A percentile compares a stretch with the other conserved stretches of the same genome.
These are phyloP conservation scores for Simplicillium sp. DNA, from an alignment of 2,329 filamentous ascomycete species.

Conservation along the genomic window DNA sequence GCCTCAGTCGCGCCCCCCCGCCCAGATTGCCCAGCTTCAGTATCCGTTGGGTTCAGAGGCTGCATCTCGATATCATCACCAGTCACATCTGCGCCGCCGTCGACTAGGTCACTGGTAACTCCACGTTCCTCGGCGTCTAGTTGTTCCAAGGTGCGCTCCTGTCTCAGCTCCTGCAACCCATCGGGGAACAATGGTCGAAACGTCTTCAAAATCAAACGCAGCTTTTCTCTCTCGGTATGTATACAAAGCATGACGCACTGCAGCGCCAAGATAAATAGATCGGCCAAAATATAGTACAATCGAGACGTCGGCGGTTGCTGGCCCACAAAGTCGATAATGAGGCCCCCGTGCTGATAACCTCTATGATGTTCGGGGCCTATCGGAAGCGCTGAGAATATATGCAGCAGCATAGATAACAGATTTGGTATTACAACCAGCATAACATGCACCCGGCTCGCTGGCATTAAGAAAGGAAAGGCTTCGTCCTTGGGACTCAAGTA, in stretches of 20 bases:
- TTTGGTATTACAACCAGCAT: slow-evolving; percentile 50
- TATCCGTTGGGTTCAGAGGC: slow-evolving; percentile 18
- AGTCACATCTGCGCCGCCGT: slow-evolving; percentile 23
- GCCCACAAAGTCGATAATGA: slow-evolving; percentile 59
- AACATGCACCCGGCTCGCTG: slow-evolving; percentile 47
- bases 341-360: slow-evolving; percentile 58
- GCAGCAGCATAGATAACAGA: slow-evolving; percentile 49
- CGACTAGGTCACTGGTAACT: slow-evolving; percentile 28
- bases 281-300: slow-evolving; percentile 44
- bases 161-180: slow-evolving; percentile 14
- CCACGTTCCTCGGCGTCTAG: slow-evolving; percentile 49
- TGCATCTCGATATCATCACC: slow-evolving; percentile 38
- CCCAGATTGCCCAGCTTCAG: slow-evolving; percentile 11
- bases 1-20: slow-evolving; percentile 2
- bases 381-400: slow-evolving; percentile 45
- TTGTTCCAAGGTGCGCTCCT: slow-evolving; percentile 31
- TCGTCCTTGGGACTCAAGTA: slow-evolving; percentile 56
- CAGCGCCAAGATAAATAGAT: slow-evolving; percentile 43
- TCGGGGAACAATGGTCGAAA: slow-evolving; percentile 22
- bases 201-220: slow-evolving; percentile 38
- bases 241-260: slow-evolving; percentile 58
- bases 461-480: slow-evolving; percentile 42
- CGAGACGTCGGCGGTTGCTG: slow-evolving; percentile 52
- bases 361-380: slow-evolving; percentile 50
- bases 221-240: slow-evolving; percentile 48